These are phyloP conservation scores for Inga leiocalycina DNA, from an alignment of 306 rosid genomes.

Conservation along the genomic window DNA sequence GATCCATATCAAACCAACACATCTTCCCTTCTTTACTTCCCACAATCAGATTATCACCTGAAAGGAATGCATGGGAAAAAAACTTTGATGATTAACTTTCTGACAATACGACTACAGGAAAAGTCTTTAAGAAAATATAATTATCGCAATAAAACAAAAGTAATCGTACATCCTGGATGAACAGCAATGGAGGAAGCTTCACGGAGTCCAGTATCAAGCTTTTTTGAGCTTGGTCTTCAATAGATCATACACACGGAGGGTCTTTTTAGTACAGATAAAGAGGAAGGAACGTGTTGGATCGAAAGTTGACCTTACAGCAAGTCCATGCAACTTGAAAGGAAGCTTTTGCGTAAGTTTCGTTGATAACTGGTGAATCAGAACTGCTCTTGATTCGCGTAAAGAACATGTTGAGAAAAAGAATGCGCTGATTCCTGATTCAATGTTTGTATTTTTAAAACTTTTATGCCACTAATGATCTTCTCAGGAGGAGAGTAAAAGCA, in stretches of 20 bases:
- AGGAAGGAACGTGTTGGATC: constrained; percentile 81
- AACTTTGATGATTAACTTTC: constrained; percentile 8
- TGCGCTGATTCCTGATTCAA: constrained; percentile 3
- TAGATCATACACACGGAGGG: constrained; percentile 76
- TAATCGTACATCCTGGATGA: constrained; percentile 82
- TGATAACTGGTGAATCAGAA: constrained; percentile 80
- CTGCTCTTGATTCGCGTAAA: constrained; percentile 83
- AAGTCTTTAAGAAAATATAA: neutral
- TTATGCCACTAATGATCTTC: neutral
- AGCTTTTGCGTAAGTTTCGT: constrained; percentile 74
- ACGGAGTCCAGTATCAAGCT: constrained; percentile 86
- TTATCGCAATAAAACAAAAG: neutral
- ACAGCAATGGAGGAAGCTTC: constrained; percentile 87
- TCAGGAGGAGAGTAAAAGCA: neutral
- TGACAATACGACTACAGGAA: constrained; percentile 10
- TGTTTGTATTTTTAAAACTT: neutral
- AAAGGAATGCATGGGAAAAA: too few species aligned
- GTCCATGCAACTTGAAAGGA: constrained; percentile 82
- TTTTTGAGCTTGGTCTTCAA: constrained; percentile 62
- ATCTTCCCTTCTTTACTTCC: too few species aligned
- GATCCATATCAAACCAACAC: too few species aligned
- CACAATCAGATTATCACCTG: too few species aligned
- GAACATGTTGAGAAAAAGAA: constrained; percentile 66
- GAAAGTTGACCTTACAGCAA: constrained; percentile 81
- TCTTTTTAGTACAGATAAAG: constrained; percentile 77